Percentiles rank a stretch among this genome's conserved stretches.
These are phyloP conservation scores for Scenedesmus sp. DNA, from an alignment of 163 green algal species.

Conservation along the genomic window DNA sequence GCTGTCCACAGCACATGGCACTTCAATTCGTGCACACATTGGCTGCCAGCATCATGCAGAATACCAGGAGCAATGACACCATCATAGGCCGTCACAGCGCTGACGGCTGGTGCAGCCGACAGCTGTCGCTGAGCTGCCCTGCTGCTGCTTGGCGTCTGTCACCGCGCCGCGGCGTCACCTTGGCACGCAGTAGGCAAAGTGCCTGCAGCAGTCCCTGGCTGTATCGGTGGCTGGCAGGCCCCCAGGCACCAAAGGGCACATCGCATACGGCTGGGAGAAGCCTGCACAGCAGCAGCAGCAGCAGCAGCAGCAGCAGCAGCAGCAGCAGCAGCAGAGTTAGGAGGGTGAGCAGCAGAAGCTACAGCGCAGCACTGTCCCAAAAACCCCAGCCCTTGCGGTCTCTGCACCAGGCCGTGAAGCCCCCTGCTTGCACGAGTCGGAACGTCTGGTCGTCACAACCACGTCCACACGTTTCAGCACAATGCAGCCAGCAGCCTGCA, in stretches of 20 bases:
- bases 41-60: no score
- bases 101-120: no score
- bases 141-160: not conserved
- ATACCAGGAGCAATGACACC: no score
- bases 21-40: no score
- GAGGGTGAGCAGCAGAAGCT: not conserved
- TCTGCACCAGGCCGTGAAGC: not conserved
- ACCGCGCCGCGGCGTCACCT: constrained; percentile 14
- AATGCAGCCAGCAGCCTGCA: no score
- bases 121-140: no score
- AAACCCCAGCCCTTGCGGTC: not conserved
- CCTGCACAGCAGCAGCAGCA: constrained; percentile 22
- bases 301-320: not conserved
- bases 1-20: no score
- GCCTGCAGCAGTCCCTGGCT: constrained; percentile 39
- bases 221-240: not conserved
- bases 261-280: constrained; percentile 27
- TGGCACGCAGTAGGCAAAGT: constrained; percentile 44
- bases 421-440: no score
- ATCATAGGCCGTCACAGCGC: no score
- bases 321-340: not conserved
- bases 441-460: no score
- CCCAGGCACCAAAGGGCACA: constrained; percentile 24
- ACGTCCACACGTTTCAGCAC: no score
- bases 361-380: not conserved